Evolutionary conservation across 2,329 filamentous ascomycete genomes (phyloP).

Genomic region (Colletotrichum euphorbiae): DNA sequence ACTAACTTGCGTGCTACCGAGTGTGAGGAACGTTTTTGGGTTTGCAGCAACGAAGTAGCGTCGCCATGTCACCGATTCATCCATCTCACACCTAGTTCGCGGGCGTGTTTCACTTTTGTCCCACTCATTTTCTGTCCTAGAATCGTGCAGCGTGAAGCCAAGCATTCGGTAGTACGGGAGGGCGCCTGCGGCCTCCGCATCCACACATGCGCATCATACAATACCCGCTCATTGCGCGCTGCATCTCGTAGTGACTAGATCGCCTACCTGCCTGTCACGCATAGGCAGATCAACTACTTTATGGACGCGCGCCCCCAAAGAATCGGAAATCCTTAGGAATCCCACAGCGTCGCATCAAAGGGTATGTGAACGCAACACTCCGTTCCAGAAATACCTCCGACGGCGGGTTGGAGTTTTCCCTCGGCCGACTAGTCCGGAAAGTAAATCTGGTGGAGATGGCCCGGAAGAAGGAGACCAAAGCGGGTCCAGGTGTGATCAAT

Average conservation of each 20-base stretch:
- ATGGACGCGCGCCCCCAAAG: slow-evolving; percentile 4
- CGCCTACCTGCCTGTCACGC: slow-evolving; percentile 1
- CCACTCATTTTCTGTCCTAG: slow-evolving; percentile 24
- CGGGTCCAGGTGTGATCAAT: background rate
- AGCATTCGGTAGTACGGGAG: background rate
- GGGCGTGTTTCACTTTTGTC: slow-evolving; percentile 28
- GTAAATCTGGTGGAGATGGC: background rate
- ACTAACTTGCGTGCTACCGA: slow-evolving; percentile 17
- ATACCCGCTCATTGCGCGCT: slow-evolving; percentile 5
- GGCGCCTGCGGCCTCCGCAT: slow-evolving; percentile 4
- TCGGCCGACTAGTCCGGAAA: background rate
- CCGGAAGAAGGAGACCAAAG: background rate
- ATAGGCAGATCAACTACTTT: slow-evolving; percentile 9
- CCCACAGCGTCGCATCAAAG: background rate
- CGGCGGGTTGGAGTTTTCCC: slow-evolving; percentile 1
- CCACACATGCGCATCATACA: slow-evolving; percentile 20
- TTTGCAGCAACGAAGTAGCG: slow-evolving; percentile 11
- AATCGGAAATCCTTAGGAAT: background rate
- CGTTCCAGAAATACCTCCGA: background rate
- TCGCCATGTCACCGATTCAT: background rate
- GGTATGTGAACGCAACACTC: background rate
- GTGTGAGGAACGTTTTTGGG: slow-evolving; percentile 19
- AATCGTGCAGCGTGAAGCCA: slow-evolving; percentile 2
- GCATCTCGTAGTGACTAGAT: slow-evolving; percentile 21
- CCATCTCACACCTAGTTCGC: slow-evolving; percentile 25